These are phyloP conservation scores for Babesia divergens DNA, from an alignment of 169 alveolate genomes.

Conservation along the genomic window DNA sequence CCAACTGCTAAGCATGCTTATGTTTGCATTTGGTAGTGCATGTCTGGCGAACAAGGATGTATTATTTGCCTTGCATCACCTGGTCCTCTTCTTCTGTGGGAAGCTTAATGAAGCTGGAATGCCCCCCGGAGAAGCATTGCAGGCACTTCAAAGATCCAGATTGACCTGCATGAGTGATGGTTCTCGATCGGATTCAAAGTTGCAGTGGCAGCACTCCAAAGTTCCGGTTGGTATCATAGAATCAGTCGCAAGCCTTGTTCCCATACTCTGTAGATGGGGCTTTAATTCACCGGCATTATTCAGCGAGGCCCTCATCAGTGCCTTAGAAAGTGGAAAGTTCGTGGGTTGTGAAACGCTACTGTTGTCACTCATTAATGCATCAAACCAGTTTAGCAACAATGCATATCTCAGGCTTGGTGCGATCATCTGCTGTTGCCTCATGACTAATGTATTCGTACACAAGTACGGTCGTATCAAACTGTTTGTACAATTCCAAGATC, in stretches of 20 bases:
- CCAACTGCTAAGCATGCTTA: conserved; percentile 9
- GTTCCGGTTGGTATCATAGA: neutral
- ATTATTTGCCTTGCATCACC: neutral
- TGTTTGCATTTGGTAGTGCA: conserved; percentile 2
- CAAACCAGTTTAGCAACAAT: conserved; percentile 14
- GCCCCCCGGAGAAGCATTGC: neutral
- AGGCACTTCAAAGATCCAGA: conserved; percentile 2
- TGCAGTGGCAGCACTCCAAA: conserved; percentile 2
- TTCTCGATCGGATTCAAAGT: neutral
- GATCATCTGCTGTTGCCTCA: conserved; percentile 1
- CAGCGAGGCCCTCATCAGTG: conserved; percentile 11
- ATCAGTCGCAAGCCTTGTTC: neutral
- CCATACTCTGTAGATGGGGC: conserved; percentile 23
- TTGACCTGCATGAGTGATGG: neutral
- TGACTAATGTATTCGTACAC: neutral
- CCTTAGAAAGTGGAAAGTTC: conserved; percentile 5
- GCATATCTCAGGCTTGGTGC: conserved; percentile 38
- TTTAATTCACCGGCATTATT: conserved; percentile 21
- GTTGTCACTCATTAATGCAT: conserved; percentile 12
- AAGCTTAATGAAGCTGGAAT: conserved; percentile 5
- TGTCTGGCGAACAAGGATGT: neutral
- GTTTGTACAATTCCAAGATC: neutral
- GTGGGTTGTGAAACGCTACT: neutral
- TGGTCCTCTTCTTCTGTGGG: neutral
- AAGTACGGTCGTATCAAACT: neutral